Percentiles rank a stretch among this genome's conserved stretches.
These are phyloP conservation scores for Nemania bipapillata DNA, from an alignment of 2,329 filamentous ascomycete genomes.

Conservation along the genomic window DNA sequence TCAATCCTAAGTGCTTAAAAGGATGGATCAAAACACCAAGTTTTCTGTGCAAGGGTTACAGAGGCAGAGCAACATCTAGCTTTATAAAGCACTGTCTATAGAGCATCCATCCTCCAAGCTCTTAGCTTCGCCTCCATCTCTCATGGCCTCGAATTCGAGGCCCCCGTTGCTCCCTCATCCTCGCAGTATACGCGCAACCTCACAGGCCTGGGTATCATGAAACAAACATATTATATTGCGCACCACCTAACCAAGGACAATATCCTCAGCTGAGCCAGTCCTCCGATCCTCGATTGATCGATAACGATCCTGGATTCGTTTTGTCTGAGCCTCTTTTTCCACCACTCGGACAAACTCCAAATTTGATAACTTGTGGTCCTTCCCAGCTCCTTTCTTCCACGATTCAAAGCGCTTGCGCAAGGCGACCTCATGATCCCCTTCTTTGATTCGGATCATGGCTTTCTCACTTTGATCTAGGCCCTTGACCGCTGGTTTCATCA, in stretches of 20 bases:
- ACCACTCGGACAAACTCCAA: slow-evolving; percentile 48
- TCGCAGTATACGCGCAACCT: no score
- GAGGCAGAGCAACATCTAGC: no score
- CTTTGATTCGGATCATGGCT: slow-evolving; percentile 47
- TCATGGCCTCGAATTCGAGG: not conserved
- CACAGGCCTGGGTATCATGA: slow-evolving; percentile 33
- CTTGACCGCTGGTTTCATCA: slow-evolving; percentile 45
- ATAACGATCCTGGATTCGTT: slow-evolving; percentile 40
- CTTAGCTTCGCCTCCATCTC: no score
- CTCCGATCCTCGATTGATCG: slow-evolving; percentile 40
- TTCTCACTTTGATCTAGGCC: slow-evolving; percentile 44
- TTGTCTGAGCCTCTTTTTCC: slow-evolving; percentile 37
- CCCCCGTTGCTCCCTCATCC: no score
- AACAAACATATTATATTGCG: slow-evolving; percentile 16
- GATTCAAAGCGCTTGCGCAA: slow-evolving; percentile 44
- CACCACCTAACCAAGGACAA: slow-evolving; percentile 45
- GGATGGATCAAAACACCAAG: no score
- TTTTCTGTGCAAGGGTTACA: no score
- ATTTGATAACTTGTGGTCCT: slow-evolving; percentile 33
- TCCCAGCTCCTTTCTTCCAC: slow-evolving; percentile 49
- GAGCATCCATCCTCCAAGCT: no score
- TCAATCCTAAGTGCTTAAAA: no score
- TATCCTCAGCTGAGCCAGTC: slow-evolving; percentile 46
- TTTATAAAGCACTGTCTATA: no score
- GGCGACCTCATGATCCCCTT: slow-evolving; percentile 37